Conservation (phyloP, 306 rosid species). For the Ziziphus jujuba region DNA sequence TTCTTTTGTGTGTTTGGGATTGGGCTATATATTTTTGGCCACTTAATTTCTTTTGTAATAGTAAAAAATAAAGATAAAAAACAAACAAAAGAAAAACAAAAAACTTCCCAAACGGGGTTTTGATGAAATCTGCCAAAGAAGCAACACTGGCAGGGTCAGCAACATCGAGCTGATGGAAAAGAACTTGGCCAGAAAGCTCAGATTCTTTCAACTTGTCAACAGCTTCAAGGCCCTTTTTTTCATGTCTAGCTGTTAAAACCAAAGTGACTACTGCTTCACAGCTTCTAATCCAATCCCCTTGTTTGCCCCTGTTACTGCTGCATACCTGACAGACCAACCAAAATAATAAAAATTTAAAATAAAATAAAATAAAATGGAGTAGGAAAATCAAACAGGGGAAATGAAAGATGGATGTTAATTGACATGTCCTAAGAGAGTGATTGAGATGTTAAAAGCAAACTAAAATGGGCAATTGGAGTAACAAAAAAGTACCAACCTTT, state of each 20-base stretch:
- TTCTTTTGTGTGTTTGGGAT: too few relatives aligned
- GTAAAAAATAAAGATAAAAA: too few relatives aligned
- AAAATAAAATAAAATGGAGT: too few relatives aligned
- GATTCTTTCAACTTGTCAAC: conserved; percentile 25
- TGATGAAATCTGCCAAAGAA: conserved; percentile 33
- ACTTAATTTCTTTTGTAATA: too few relatives aligned
- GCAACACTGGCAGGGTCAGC: conserved; percentile 23
- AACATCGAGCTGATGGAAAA: conserved; percentile 47
- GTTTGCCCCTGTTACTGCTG: conserved; percentile 41
- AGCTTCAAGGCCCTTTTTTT: conserved; percentile 37
- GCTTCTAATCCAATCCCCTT: conserved; percentile 35
- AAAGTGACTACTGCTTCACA: conserved; percentile 26
- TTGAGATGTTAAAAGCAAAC: not conserved
- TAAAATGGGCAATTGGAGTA: too few relatives aligned
- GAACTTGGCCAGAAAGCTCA: conserved; percentile 20
- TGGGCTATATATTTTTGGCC: too few relatives aligned
- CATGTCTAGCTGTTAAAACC: conserved; percentile 35
- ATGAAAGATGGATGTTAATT: not conserved
- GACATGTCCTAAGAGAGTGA: not conserved
- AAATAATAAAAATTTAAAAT: too few relatives aligned
- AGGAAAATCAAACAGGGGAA: not conserved
- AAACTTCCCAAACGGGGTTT: conserved; percentile 29
- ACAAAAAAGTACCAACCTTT: not conserved
- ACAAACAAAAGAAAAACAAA: too few relatives aligned
- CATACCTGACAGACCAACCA: conserved; percentile 20